Percentiles rank a stretch among this genome's conserved stretches.
These are phyloP conservation scores for Prunus kanzakura DNA, from an alignment of 306 rosid species.

Conservation along the genomic window DNA sequence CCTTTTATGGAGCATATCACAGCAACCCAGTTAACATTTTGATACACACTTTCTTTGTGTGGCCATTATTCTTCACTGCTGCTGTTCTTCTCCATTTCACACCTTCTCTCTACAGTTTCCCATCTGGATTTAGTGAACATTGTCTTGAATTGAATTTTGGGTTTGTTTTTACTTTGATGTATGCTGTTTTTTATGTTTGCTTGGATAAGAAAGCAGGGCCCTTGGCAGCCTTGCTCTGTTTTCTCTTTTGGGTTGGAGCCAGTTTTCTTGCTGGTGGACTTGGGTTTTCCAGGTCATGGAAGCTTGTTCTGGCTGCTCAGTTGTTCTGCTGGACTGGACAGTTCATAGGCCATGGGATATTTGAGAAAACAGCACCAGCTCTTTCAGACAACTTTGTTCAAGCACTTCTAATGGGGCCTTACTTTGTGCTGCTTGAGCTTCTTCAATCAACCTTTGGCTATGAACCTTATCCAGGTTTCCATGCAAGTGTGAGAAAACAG, in stretches of 20 bases:
- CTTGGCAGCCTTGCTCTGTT: conserved; percentile 53
- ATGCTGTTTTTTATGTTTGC: conserved; percentile 41
- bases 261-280: conserved; percentile 45
- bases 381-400: conserved; percentile 67
- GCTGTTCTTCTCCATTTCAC: conserved; percentile 54
- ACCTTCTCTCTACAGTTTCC: conserved; percentile 42
- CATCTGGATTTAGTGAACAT: conserved; percentile 18
- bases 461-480: conserved; percentile 82
- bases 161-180: conserved; percentile 43
- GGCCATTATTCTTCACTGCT: conserved; percentile 63
- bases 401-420: conserved; percentile 84
- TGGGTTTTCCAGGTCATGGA: conserved; percentile 57
- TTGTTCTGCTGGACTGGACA: conserved; percentile 66
- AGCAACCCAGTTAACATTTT: conserved; percentile 56
- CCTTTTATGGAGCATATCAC: conserved; percentile 79
- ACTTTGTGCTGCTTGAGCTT: conserved; percentile 62
- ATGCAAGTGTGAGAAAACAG: conserved; percentile 46
- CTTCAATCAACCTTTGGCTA: conserved; percentile 54
- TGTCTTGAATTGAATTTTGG: conserved; percentile 50
- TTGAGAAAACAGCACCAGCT: conserved; percentile 90
- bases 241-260: conserved; percentile 55
- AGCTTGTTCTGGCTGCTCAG: conserved; percentile 66
- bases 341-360: conserved; percentile 73
- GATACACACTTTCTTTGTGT: conserved; percentile 58
- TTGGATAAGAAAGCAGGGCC: conserved; percentile 70